These are phyloP conservation scores for Colletotrichum noveboracense DNA, from an alignment of 2,329 filamentous ascomycete species.

Conservation along the genomic window DNA sequence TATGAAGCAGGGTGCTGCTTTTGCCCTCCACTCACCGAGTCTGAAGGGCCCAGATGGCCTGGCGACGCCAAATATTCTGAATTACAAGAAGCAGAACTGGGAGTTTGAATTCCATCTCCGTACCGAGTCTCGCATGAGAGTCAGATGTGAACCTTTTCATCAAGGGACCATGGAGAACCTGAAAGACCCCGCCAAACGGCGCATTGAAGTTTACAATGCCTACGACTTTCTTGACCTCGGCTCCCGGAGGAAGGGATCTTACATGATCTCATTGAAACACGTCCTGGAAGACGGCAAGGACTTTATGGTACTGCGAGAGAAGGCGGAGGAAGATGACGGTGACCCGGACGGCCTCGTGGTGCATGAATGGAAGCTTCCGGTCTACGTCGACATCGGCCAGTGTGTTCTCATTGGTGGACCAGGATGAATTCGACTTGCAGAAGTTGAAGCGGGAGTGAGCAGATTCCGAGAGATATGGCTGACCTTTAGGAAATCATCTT, in stretches of 20 bases:
- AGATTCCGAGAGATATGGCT: fast-evolving
- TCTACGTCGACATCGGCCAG: not conserved
- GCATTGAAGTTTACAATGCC: not conserved
- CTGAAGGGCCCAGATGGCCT: not conserved
- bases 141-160: not conserved
- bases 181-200: not conserved
- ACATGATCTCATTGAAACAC: not conserved
- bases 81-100: not conserved
- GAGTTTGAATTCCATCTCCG: not conserved
- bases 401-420: not conserved
- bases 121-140: not conserved
- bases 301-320: fast-evolving
- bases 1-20: not conserved
- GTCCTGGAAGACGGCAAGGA: not conserved
- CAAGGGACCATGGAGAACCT: not conserved
- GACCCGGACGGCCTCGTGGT: fast-evolving
- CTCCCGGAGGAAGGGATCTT: not conserved
- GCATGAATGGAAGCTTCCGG: not conserved
- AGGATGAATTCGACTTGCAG: not conserved
- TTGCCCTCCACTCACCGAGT: not conserved
- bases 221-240: not conserved
- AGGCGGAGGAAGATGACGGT: fast-evolving
- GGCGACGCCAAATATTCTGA: not conserved
- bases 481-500: not conserved
- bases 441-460: not conserved